phyloP scores from a whole-genome alignment of 805 yeast genomes.

The Candida maesae region DNA sequence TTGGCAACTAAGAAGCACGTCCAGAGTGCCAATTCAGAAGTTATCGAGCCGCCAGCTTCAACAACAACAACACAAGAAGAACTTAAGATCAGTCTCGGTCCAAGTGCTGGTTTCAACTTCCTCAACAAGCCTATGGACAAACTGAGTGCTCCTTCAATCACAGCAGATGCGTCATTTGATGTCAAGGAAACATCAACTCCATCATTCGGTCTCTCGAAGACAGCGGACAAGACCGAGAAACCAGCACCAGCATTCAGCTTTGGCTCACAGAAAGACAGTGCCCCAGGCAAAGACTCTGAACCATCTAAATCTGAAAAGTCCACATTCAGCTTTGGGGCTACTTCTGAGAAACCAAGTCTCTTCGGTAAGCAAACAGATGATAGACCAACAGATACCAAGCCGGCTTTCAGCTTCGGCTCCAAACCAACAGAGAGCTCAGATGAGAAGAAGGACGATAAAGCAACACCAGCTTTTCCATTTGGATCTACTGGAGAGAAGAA shows the following conservation, averaged over 20 bases:
- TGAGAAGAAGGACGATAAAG: no score
- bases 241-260: slow-evolving; percentile 11
- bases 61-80: not conserved
- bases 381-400: not conserved
- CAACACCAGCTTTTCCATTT: no score
- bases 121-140: slow-evolving; percentile 8
- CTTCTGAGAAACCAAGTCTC: not conserved
- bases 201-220: slow-evolving; percentile 7
- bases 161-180: not conserved
- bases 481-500: no score
- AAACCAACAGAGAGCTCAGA: not conserved
- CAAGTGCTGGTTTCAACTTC: slow-evolving; percentile 31
- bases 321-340: not conserved
- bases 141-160: not conserved
- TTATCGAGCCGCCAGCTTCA: not conserved
- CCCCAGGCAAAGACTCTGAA: not conserved
- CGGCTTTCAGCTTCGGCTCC: slow-evolving; percentile 3
- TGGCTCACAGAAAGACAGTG: slow-evolving; percentile 7
- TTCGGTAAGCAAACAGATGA: slow-evolving; percentile 4
- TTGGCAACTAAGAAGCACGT: slow-evolving; percentile 18
- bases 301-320: not conserved
- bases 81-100: slow-evolving; percentile 16
- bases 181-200: slow-evolving; percentile 15
- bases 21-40: slow-evolving; percentile 15
- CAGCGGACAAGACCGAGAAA: slow-evolving; percentile 1